Evolutionary conservation across 495 filamentous ascomycete species (phyloP).

Genomic region (Aspergillus sclerotioniger): DNA sequence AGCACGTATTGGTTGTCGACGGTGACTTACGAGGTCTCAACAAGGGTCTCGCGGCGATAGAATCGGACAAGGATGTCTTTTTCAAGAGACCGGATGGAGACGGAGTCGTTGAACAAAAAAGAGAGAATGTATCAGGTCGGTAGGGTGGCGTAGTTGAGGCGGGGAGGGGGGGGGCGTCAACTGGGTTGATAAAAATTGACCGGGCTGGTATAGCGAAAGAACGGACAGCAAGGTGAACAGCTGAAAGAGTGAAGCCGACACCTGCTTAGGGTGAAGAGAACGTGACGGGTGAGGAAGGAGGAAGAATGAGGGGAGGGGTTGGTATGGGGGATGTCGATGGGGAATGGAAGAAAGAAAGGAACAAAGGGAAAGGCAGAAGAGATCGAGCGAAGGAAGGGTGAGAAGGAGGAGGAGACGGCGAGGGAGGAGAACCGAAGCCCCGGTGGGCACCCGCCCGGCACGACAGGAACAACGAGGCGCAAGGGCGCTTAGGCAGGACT

Average conservation of each 20-base stretch:
- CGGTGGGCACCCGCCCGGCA: background rate
- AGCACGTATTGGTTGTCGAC: background rate
- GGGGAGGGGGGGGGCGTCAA: conserved; percentile 2
- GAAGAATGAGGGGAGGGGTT: conserved; percentile 40
- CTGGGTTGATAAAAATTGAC: conserved; percentile 7
- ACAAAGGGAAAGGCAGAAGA: conserved; percentile 37
- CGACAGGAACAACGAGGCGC: conserved; percentile 20
- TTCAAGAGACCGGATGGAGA: background rate
- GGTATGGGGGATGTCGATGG: conserved; percentile 31
- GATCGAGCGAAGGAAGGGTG: conserved; percentile 12
- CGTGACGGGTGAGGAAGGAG: conserved; percentile 23
- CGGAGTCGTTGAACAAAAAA: conserved; percentile 12
- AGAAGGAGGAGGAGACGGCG: conserved; percentile 12
- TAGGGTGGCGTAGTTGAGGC: conserved; percentile 15
- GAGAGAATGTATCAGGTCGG: conserved; percentile 22
- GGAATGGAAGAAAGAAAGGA: conserved; percentile 49
- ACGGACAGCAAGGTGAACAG: conserved; percentile 56
- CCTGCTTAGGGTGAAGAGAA: conserved; percentile 43
- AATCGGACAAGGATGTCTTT: background rate
- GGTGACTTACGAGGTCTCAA: conserved; percentile 4
- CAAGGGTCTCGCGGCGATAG: conserved; percentile 3
- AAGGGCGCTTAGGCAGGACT: conserved; percentile 25
- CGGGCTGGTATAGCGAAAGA: conserved; percentile 37
- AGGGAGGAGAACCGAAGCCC: conserved; percentile 21
- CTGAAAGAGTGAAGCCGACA: conserved; percentile 88